Evolutionary conservation across 75 land plant genomes (phyloP).

Genomic region (Sequoia sempervirens): DNA sequence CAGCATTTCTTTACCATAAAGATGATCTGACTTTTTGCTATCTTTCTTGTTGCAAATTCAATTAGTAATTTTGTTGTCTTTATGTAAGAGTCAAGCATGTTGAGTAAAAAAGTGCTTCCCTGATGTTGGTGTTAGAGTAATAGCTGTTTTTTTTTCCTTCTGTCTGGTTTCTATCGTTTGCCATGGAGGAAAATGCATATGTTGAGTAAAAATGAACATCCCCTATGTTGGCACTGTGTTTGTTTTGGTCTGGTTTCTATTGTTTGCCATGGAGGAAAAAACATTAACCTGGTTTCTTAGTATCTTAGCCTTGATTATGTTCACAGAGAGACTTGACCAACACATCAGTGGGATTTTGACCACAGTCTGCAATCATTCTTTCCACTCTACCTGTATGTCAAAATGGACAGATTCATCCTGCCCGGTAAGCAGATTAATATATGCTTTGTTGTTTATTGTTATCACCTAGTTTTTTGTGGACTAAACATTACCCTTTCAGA

Average conservation of each 20-base stretch:
- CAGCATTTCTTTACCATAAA: not conserved
- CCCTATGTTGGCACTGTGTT: not conserved
- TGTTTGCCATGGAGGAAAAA: conserved; percentile 1
- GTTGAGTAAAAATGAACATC: not conserved
- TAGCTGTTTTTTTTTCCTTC: not conserved
- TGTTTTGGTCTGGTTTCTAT: not conserved
- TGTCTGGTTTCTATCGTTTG: not conserved
- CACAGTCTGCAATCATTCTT: conserved; percentile 97
- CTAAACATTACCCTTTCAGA: not conserved
- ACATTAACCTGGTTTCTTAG: not conserved
- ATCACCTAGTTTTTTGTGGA: not conserved
- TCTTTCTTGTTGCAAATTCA: not conserved
- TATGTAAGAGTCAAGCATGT: not conserved
- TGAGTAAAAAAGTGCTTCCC: not conserved
- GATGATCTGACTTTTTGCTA: not conserved
- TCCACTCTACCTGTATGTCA: conserved; percentile 93
- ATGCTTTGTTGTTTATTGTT: not conserved
- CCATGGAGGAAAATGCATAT: not conserved
- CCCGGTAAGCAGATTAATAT: conserved; percentile 48
- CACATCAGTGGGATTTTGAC: conserved; percentile 85
- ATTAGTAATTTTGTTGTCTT: not conserved
- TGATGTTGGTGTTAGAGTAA: not conserved
- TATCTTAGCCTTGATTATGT: conserved; percentile 8
- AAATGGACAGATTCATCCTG: conserved; percentile 99
- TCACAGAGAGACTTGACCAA: conserved; percentile 88